These are phyloP conservation scores for Diplocarpon mali DNA, from an alignment of 2,329 filamentous ascomycete genomes.

Conservation along the genomic window DNA sequence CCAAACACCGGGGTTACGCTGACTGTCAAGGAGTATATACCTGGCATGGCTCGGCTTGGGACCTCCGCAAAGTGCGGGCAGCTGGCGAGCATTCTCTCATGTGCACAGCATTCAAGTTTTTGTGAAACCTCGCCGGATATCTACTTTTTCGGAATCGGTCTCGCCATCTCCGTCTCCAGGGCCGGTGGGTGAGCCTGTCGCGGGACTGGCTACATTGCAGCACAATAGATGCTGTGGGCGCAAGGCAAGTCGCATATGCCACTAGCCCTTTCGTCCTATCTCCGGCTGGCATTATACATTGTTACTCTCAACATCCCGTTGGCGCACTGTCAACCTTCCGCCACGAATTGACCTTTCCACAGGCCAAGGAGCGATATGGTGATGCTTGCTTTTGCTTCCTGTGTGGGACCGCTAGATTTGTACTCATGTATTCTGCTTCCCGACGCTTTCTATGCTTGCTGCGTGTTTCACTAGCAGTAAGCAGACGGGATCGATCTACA, in stretches of 20 bases:
- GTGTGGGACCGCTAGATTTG: conserved; percentile 5
- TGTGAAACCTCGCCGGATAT: conserved; percentile 12
- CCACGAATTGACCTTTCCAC: conserved; percentile 2
- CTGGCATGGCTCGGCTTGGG: conserved; percentile 1
- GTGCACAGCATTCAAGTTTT: conserved; percentile 3
- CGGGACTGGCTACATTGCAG: conserved; percentile 3
- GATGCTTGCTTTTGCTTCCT: conserved; percentile 3
- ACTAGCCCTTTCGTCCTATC: conserved; percentile 4
- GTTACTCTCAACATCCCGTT: conserved; percentile 3
- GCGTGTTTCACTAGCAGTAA: conserved; percentile 11
- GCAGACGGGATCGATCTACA: conserved; percentile 12
- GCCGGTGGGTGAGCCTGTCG: background rate
- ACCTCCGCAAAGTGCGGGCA: background rate
- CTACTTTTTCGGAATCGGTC: background rate
- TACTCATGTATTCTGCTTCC: conserved; percentile 6
- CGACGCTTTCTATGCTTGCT: conserved; percentile 5
- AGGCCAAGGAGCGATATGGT: conserved; percentile 3
- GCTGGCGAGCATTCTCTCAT: background rate
- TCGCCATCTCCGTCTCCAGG: conserved; percentile 1
- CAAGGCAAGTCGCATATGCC: conserved; percentile 3
- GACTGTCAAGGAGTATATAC: conserved; percentile 9
- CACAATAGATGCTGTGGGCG: conserved; percentile 1
- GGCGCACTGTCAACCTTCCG: conserved; percentile 3
- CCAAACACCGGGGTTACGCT: conserved; percentile 7
- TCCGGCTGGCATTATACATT: background rate